Conservation (phyloP, 768 basidiomycete genomes). For the Leccinum uliginosum region DNA sequence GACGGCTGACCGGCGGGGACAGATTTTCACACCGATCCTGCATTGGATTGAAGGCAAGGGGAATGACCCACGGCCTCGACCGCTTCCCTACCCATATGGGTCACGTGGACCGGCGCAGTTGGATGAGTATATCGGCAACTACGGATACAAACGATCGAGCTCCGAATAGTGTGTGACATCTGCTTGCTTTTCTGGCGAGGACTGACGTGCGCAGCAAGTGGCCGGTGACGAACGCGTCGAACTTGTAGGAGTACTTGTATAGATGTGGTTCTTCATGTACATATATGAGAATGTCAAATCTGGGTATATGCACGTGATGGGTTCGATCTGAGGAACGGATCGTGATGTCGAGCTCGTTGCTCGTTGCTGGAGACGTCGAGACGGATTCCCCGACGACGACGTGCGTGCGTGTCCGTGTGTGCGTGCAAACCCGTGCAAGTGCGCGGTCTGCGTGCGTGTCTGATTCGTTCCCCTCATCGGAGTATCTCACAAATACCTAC, state of each 20-base stretch:
- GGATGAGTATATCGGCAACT: constrained; percentile 67
- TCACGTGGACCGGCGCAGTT: constrained; percentile 90
- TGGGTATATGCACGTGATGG: constrained; percentile 21
- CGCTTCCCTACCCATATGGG: constrained; percentile 80
- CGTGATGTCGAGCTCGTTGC: constrained; percentile 21
- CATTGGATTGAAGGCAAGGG: constrained; percentile 90
- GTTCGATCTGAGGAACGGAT: constrained; percentile 27
- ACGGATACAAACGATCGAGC: constrained; percentile 69
- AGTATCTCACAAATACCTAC: not conserved
- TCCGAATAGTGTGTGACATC: constrained; percentile 49
- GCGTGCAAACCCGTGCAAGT: constrained; percentile 1
- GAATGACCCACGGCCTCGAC: constrained; percentile 44
- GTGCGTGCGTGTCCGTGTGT: constrained; percentile 11
- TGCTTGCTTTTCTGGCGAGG: not conserved
- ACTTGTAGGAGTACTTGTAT: constrained; percentile 14
- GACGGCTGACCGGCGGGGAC: constrained; percentile 6
- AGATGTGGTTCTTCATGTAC: not conserved
- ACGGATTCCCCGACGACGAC: constrained; percentile 27
- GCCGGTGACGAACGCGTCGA: constrained; percentile 25
- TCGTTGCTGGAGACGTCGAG: constrained; percentile 19
- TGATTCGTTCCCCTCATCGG: constrained; percentile 23
- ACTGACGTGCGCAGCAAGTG: constrained; percentile 19
- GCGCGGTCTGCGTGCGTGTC: constrained; percentile 14
- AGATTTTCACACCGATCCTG: constrained; percentile 93
- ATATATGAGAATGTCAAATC: constrained; percentile 2